phyloP scores from a whole-genome alignment of 140 eudicot genomes.

The Flaveria floridana region DNA sequence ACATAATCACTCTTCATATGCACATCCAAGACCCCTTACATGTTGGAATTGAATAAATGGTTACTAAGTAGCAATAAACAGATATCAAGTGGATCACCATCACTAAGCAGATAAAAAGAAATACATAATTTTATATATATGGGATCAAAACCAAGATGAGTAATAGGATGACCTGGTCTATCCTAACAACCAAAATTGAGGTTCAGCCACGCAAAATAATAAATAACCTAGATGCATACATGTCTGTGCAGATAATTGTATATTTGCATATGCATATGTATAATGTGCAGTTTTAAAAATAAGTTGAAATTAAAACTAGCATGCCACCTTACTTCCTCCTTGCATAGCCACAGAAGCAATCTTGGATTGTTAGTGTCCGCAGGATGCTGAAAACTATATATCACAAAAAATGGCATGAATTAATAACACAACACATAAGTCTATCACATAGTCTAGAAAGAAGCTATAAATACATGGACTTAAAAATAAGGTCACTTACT shows the following conservation, averaged over 20 bases:
- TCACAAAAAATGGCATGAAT: slow-evolving; percentile 23
- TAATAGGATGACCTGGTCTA: neutral
- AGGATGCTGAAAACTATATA: slow-evolving; percentile 82
- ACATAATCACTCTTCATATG: too few relatives aligned
- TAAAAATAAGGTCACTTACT: slow-evolving; percentile 50
- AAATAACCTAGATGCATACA: neutral
- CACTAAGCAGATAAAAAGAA: neutral
- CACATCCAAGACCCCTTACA: too few relatives aligned
- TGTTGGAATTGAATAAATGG: neutral
- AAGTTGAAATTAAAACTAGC: neutral
- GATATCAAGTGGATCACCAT: neutral
- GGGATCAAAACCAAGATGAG: neutral
- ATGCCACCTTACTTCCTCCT: slow-evolving; percentile 88
- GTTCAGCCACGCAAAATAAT: neutral
- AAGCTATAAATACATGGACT: slow-evolving; percentile 2
- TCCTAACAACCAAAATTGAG: neutral
- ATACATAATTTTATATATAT: neutral
- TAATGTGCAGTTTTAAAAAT: slow-evolving; percentile 14
- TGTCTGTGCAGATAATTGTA: neutral
- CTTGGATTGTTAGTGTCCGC: slow-evolving; percentile 69
- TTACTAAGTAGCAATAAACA: neutral
- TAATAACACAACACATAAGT: slow-evolving; percentile 10
- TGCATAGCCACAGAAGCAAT: slow-evolving; percentile 85
- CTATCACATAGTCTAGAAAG: too few relatives aligned
- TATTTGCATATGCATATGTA: neutral